phyloP scores from a whole-genome alignment of 2,329 filamentous ascomycete genomes.

The Paraconiothyrium sp. region DNA sequence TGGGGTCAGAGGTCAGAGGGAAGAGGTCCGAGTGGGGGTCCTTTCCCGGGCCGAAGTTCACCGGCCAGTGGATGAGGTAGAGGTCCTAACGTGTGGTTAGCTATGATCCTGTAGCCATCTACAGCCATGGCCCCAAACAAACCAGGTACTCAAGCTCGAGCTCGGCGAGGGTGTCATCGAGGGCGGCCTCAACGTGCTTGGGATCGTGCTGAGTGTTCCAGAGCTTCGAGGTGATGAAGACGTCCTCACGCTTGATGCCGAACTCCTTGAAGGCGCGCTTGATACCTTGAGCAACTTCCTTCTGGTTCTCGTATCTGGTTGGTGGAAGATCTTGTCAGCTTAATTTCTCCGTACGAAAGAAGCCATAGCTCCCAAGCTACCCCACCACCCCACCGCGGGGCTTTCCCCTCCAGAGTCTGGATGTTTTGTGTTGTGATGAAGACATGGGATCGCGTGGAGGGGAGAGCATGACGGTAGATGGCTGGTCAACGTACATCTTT shows the following conservation, averaged over 20 bases:
- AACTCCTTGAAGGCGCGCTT: constrained; percentile 41
- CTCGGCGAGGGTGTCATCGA: constrained; percentile 76
- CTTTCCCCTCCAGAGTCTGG: constrained; percentile 18
- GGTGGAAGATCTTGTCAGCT: constrained; percentile 37
- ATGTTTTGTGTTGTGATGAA: constrained; percentile 5
- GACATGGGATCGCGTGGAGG: background rate
- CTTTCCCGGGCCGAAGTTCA: constrained; percentile 71
- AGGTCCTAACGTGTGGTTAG: constrained; percentile 63
- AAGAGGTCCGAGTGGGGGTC: constrained; percentile 47
- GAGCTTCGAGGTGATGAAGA: constrained; percentile 76
- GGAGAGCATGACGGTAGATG: constrained; percentile 1
- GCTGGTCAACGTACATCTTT: constrained; percentile 37
- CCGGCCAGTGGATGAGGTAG: constrained; percentile 88
- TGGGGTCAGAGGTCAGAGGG: constrained; percentile 60
- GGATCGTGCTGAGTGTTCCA: constrained; percentile 90
- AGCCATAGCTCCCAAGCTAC: constrained; percentile 31
- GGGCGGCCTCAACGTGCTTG: constrained; percentile 72
- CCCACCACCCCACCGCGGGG: constrained; percentile 28
- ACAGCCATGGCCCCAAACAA: background rate
- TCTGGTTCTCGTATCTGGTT: constrained; percentile 46
- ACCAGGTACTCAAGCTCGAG: constrained; percentile 85
- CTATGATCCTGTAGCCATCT: background rate
- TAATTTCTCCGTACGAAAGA: constrained; percentile 18
- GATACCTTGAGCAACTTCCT: constrained; percentile 42
- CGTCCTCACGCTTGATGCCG: constrained; percentile 41